phyloP scores from a whole-genome alignment of 1,284 basidiomycete genomes.

The Bjerkandera adusta region DNA sequence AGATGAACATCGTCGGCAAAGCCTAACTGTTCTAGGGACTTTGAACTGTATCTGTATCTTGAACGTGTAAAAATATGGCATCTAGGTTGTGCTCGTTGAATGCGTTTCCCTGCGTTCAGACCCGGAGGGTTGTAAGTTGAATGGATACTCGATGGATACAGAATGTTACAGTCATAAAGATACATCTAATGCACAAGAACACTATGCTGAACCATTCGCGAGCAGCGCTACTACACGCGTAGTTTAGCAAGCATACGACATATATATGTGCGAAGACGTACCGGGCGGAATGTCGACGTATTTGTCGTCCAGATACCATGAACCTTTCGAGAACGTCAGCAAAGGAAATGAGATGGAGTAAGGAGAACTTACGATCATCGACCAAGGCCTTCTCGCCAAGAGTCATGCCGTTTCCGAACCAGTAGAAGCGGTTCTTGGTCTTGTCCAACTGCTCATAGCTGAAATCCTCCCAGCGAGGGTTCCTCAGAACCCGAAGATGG shows the following conservation, averaged over 20 bases:
- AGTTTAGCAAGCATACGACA: no score
- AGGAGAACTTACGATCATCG: slow-evolving; percentile 43
- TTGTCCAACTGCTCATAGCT: slow-evolving; percentile 48
- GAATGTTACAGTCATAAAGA: no score
- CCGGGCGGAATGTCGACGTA: slow-evolving; percentile 29
- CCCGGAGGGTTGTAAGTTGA: no score
- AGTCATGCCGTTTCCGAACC: slow-evolving; percentile 57
- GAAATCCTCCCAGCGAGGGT: slow-evolving; percentile 69
- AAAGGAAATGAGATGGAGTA: neutral
- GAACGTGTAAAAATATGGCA: no score
- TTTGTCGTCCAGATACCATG: slow-evolving; percentile 46
- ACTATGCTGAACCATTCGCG: no score
- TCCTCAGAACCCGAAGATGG: slow-evolving; percentile 42
- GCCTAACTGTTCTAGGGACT: slow-evolving; percentile 6
- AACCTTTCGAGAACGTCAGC: slow-evolving; percentile 29
- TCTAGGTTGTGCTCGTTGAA: no score
- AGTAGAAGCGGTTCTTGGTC: slow-evolving; percentile 48
- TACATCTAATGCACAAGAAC: no score
- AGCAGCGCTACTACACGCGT: no score
- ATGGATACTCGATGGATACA: no score
- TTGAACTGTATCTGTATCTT: neutral
- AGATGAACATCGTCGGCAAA: slow-evolving; percentile 39
- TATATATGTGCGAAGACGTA: no score
- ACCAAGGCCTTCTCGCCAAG: slow-evolving; percentile 39
- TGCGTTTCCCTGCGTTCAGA: no score